Evolutionary conservation across 2,329 filamentous ascomycete genomes (phyloP).

Genomic region (Colletotrichum kahawae): DNA sequence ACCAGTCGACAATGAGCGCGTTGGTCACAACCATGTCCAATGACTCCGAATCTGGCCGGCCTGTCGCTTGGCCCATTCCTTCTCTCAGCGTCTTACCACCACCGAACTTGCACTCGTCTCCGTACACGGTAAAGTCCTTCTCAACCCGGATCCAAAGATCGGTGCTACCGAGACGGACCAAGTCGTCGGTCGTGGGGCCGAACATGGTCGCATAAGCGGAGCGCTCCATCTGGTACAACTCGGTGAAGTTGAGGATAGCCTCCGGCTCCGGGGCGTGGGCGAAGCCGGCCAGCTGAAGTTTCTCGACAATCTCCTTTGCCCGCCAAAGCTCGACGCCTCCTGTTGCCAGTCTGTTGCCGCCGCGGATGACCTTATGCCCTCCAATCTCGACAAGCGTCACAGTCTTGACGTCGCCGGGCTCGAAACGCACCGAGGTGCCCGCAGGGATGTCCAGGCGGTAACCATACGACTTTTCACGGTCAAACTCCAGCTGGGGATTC

Average conservation of each 20-base stretch:
- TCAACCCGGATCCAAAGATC: constrained; percentile 92
- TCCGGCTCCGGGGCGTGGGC: constrained; percentile 74
- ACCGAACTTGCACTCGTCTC: constrained; percentile 94
- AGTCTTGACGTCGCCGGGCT: constrained; percentile 91
- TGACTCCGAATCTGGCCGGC: constrained; percentile 71
- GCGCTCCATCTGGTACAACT: constrained; percentile 74
- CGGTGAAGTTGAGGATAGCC: constrained; percentile 56
- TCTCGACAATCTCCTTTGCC: constrained; percentile 68
- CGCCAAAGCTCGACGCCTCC: constrained; percentile 72
- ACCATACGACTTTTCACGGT: constrained; percentile 81
- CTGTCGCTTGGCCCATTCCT: constrained; percentile 93
- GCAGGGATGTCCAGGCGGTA: constrained; percentile 89
- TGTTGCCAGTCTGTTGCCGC: constrained; percentile 80
- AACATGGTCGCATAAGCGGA: constrained; percentile 87
- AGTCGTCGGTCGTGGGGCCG: constrained; percentile 87
- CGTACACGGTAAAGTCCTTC: constrained; percentile 81
- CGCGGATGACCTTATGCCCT: constrained; percentile 78
- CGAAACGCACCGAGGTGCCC: constrained; percentile 90
- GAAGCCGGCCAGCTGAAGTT: constrained; percentile 76
- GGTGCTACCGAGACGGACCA: constrained; percentile 81
- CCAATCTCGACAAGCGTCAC: constrained; percentile 89
- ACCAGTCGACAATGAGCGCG: constrained; percentile 88
- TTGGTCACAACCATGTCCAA: constrained; percentile 90
- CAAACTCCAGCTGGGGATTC: constrained; percentile 90
- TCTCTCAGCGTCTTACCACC: constrained; percentile 93